Base-by-base conservation (phyloP, 306 rosid species). In the Luffa aegyptiaca region DNA sequence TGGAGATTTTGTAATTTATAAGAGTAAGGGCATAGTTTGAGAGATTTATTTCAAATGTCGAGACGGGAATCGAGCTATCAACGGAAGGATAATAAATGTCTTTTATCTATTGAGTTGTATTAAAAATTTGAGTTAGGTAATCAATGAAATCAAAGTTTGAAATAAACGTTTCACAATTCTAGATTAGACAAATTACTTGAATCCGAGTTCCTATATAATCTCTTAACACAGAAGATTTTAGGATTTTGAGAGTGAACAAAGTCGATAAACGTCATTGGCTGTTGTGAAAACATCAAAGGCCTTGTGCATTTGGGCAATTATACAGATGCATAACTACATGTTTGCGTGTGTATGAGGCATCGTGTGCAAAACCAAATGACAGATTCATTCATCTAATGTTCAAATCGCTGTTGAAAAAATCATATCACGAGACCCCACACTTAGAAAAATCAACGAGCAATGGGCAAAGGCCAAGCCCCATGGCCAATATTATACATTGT, bases 331-430 rank as follows among this genome's bases (percentile, higher is more conserved):
- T 10, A 61, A 61, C 37, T 61, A 41, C 6, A 17, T 39, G 33
- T 68, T 68, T 18, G 75, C 75, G 75, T 68, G 75, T 68, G 75
- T 39, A 41, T 68, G 26, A 16, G 26, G 75, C 75, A 68, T 65
- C 4, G 48, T 65, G 71, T 64, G 71, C n/a, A 64, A 64, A n/a
- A 68, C 52, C 51, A 68, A 68, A 68, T 39, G 20, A 68, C 13
- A 41, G 10, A 37, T 41, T 41, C 26, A 68, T 68, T 68, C 75
- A 68, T 68, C 33, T 17, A 44, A 41, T 68, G 49, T 68, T 17
- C 3, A 14, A 26, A 26, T 26, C 31, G 31, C 31, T 26, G 31
- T 26, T 26, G 31, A 26, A 36, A 64, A 39, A 13, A 65, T 37
- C 20, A 65, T 68, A n/a, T 68, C 35, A 61, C 31, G 1, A 66